These are phyloP conservation scores for Diaporthe nobilis DNA, from an alignment of 2,329 filamentous ascomycete genomes.

Conservation along the genomic window DNA sequence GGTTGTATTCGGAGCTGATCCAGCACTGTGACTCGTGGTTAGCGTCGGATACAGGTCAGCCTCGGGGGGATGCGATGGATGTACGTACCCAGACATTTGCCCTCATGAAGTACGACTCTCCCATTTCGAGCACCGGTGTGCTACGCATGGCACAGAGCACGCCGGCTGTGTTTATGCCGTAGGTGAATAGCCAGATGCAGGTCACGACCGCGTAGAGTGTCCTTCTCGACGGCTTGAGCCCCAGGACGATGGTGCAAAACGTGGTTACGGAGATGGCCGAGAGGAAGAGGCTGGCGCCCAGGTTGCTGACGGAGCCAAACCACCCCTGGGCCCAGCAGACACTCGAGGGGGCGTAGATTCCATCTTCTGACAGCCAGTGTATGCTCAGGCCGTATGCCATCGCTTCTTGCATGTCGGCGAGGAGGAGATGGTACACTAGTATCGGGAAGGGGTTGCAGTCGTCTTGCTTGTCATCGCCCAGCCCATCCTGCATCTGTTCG, in stretches of 20 bases:
- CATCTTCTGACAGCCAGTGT: constrained; percentile 38
- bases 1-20: constrained; percentile 38
- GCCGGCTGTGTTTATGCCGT: constrained; percentile 1
- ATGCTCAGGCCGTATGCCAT: constrained; percentile 40
- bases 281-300: constrained; percentile 33
- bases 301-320: constrained; percentile 38
- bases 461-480: background rate
- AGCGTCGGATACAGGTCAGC: background rate
- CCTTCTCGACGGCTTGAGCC: background rate
- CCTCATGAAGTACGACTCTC: constrained; percentile 27
- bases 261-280: constrained; percentile 39
- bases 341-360: constrained; percentile 36
- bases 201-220: background rate
- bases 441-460: constrained; percentile 42
- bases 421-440: constrained; percentile 41
- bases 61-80: background rate
- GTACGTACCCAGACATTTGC: constrained; percentile 32
- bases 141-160: background rate
- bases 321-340: constrained; percentile 42
- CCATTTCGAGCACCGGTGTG: background rate
- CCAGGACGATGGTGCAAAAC: constrained; percentile 40
- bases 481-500: background rate
- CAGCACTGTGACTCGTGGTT: constrained; percentile 38
- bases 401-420: constrained; percentile 39
- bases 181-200: constrained; percentile 13